Conservation (phyloP, 495 filamentous ascomycete genomes). For the Aspergillus wentii region DNA sequence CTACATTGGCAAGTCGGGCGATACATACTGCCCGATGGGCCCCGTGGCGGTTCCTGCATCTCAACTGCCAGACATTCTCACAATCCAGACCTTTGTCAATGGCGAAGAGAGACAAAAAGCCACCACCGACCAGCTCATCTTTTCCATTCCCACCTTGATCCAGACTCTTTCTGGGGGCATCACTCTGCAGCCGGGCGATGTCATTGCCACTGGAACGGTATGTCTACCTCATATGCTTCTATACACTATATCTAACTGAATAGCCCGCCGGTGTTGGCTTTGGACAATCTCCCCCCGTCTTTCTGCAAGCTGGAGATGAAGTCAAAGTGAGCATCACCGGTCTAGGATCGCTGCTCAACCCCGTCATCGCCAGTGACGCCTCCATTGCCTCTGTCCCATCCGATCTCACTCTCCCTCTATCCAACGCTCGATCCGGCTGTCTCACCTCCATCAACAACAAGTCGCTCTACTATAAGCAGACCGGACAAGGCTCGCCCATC, state of each 20-base stretch:
- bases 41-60: conserved; percentile 22
- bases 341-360: conserved; percentile 10
- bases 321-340: conserved; percentile 39
- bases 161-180: conserved; percentile 61
- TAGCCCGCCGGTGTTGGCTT: neutral
- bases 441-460: neutral
- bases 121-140: conserved; percentile 63
- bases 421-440: neutral
- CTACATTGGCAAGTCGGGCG: conserved; percentile 60
- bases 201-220: conserved; percentile 67
- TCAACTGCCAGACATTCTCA: conserved; percentile 50
- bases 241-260: too few species aligned
- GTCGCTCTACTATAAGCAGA: neutral
- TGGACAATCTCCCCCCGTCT: conserved; percentile 13
- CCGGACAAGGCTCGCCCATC: conserved; percentile 11
- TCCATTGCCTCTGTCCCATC: conserved; percentile 6
- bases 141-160: conserved; percentile 58
- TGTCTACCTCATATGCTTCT: too few species aligned
- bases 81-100: conserved; percentile 56
- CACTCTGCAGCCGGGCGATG: conserved; percentile 59
- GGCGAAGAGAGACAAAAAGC: conserved; percentile 57
- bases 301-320: conserved; percentile 42
- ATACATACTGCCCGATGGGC: conserved; percentile 66
- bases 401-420: neutral
- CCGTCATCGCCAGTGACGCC: neutral